These are phyloP conservation scores for Litsea cubeba DNA, from an alignment of 164 flowering plant genomes.

Conservation along the genomic window DNA sequence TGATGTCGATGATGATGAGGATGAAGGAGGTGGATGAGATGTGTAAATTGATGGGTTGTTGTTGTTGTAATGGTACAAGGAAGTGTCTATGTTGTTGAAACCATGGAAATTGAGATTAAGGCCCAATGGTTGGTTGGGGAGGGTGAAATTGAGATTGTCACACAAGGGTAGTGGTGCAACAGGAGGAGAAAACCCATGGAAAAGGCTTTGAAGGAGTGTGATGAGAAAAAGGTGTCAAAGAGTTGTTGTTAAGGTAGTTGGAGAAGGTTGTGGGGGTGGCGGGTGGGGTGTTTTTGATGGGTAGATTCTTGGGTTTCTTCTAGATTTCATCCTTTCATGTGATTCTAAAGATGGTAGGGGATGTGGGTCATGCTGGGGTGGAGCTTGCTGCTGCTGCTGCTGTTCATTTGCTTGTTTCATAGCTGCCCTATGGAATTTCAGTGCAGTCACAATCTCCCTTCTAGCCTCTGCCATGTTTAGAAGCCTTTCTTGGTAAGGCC, in stretches of 20 bases:
- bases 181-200: slow-evolving; percentile 33
- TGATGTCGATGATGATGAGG: slow-evolving; percentile 43
- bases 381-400: slow-evolving; percentile 35
- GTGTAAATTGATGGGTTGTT: slow-evolving; percentile 32
- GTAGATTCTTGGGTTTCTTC: slow-evolving; percentile 44
- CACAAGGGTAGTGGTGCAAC: slow-evolving; percentile 22
- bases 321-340: slow-evolving; percentile 31
- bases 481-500: slow-evolving; percentile 86
- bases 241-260: slow-evolving; percentile 21
- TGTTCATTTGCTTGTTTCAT: slow-evolving; percentile 73
- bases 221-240: slow-evolving; percentile 24
- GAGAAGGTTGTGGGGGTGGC: slow-evolving; percentile 13
- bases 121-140: slow-evolving; percentile 79
- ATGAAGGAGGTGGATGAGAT: not conserved
- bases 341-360: slow-evolving; percentile 28
- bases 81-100: slow-evolving; percentile 50
- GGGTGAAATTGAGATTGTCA: slow-evolving; percentile 47
- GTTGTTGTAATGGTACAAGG: slow-evolving; percentile 19
- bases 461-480: slow-evolving; percentile 92
- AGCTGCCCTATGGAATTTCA: slow-evolving; percentile 80
- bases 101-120: slow-evolving; percentile 79
- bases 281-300: slow-evolving; percentile 27
- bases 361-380: slow-evolving; percentile 10
- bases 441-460: slow-evolving; percentile 83
- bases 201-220: slow-evolving; percentile 20